These are phyloP conservation scores for Hansenula lynferdii DNA, from an alignment of 1,139 yeast genomes.

Conservation along the genomic window DNA sequence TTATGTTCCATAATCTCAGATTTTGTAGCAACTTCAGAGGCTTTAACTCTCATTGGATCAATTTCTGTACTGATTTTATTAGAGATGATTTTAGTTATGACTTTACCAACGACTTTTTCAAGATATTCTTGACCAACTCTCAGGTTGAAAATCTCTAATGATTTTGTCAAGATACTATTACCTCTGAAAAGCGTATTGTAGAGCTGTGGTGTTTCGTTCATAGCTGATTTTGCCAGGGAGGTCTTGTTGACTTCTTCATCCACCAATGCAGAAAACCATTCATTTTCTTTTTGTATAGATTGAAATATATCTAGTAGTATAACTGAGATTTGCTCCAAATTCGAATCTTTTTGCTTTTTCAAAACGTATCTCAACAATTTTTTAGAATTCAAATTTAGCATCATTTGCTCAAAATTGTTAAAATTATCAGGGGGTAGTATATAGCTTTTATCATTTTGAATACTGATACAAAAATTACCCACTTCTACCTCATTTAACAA, in stretches of 20 bases:
- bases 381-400: constrained; percentile 45
- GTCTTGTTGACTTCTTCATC: constrained; percentile 47
- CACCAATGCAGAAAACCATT: constrained; percentile 67
- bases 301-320: constrained; percentile 64
- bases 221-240: constrained; percentile 1
- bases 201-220: constrained; percentile 27
- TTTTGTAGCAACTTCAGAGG: constrained; percentile 35
- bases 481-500: constrained; percentile 29
- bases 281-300: constrained; percentile 54
- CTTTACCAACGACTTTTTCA: constrained; percentile 65
- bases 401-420: constrained; percentile 55
- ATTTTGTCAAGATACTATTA: constrained; percentile 72
- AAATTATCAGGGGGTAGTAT: constrained; percentile 58
- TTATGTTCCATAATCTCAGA: constrained; percentile 42
- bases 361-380: constrained; percentile 42
- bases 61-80: constrained; percentile 56
- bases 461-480: constrained; percentile 56
- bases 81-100: constrained; percentile 51
- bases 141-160: constrained; percentile 72
- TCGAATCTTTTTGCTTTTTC: constrained; percentile 8
- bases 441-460: constrained; percentile 50
- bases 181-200: constrained; percentile 83
- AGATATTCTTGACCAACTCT: constrained; percentile 78
- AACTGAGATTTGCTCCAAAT: constrained; percentile 48
- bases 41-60: constrained; percentile 55